Conservation (phyloP, 2,329 filamentous ascomycete genomes). For the Trichocomaceae sp. region DNA sequence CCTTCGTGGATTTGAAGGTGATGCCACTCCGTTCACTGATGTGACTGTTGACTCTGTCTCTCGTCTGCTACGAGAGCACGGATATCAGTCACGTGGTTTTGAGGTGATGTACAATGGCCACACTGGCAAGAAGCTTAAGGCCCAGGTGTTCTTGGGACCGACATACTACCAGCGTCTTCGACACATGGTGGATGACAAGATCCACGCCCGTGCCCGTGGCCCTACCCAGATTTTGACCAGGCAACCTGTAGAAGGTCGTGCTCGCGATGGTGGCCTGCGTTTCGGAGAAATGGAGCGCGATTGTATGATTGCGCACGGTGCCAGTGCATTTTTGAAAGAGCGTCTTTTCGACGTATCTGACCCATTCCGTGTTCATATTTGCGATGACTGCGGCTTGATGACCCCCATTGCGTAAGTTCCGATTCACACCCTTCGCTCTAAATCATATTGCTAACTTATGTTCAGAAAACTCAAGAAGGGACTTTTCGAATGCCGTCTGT, state of each 20-base stretch:
- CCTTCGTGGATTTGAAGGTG: constrained; percentile 88
- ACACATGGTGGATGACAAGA: constrained; percentile 99
- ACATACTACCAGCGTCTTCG: constrained; percentile 98
- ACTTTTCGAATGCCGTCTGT: constrained; percentile 92
- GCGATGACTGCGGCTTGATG: constrained; percentile 98
- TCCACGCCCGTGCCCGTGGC: constrained; percentile 94
- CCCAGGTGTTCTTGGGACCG: constrained; percentile 93
- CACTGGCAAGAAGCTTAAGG: constrained; percentile 85
- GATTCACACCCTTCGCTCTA: neutral
- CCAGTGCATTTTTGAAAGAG: constrained; percentile 94
- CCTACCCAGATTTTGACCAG: constrained; percentile 95
- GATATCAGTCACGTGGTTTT: constrained; percentile 94
- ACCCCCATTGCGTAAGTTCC: constrained; percentile 93
- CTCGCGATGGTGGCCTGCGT: constrained; percentile 91
- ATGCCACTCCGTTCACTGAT: constrained; percentile 95
- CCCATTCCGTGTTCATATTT: constrained; percentile 95
- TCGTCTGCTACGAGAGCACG: constrained; percentile 73
- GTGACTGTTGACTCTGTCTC: constrained; percentile 95
- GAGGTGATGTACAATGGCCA: constrained; percentile 99
- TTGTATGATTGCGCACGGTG: constrained; percentile 99
- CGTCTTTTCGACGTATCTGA: constrained; percentile 95
- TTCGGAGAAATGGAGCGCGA: constrained; percentile 99
- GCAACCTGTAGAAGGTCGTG: constrained; percentile 96
- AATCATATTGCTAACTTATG: constrained; percentile 16
- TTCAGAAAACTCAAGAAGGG: constrained; percentile 84